Percentiles rank a stretch among this genome's conserved stretches.
Conservation (phyloP, 176 grass and related monocot species). For the Avena insularis region DNA sequence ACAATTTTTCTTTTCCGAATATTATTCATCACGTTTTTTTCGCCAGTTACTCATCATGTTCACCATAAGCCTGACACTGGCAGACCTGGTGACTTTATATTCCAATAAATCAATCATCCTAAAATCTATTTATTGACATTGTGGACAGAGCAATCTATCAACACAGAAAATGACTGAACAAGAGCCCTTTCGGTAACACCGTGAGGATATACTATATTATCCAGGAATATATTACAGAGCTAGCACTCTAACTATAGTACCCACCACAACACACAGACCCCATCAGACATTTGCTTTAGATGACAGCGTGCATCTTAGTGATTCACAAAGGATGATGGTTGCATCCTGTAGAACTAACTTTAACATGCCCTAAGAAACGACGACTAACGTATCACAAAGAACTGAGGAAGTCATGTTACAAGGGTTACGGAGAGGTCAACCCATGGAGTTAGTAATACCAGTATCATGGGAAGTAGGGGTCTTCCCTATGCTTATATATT, state of each 20-base stretch:
- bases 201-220: neutral
- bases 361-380: conserved; percentile 31
- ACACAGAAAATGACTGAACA: no score
- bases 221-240: neutral
- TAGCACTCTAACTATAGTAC: neutral
- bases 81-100: neutral
- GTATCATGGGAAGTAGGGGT: conserved; percentile 65
- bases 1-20: neutral
- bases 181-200: neutral
- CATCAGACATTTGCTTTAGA: neutral
- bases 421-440: neutral
- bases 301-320: neutral
- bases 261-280: neutral
- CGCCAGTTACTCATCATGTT: neutral
- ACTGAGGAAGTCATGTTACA: neutral
- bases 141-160: neutral
- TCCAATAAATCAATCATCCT: neutral
- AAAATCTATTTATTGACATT: neutral
- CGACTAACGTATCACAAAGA: conserved; percentile 12
- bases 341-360: neutral
- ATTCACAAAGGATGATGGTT: neutral
- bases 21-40: neutral
- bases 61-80: neutral
- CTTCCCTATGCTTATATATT: conserved; percentile 75
- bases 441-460: neutral